A percentile compares a stretch with the other conserved stretches of the same genome.
phyloP scores from a whole-genome alignment of 2,329 filamentous ascomycete species.

The Trichoderma sp. region DNA sequence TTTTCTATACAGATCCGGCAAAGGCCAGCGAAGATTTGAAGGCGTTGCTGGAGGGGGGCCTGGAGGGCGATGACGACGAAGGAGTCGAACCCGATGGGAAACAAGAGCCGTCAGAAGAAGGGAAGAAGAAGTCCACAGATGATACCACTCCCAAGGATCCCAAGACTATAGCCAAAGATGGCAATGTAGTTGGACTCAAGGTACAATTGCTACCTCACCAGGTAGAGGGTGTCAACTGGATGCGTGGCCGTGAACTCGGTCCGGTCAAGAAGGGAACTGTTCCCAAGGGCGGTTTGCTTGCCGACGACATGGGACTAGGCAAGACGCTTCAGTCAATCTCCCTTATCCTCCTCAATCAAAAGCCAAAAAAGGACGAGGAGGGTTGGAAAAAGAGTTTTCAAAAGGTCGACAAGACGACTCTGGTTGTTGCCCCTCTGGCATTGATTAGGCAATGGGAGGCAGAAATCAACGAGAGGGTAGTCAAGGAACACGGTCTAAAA shows the following conservation, averaged over 20 bases:
- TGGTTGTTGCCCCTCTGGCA: conserved; percentile 90
- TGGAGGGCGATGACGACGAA: conserved; percentile 71
- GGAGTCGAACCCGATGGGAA: conserved; percentile 31
- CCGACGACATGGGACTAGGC: conserved; percentile 95
- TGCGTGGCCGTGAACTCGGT: conserved; percentile 88
- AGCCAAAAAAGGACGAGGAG: conserved; percentile 58
- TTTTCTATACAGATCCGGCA: conserved; percentile 67
- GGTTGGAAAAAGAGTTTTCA: conserved; percentile 69
- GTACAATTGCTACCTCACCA: conserved; percentile 92
- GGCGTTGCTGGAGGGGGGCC: conserved; percentile 76
- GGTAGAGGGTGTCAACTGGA: conserved; percentile 91
- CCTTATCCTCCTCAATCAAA: conserved; percentile 80
- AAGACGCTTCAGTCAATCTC: conserved; percentile 96
- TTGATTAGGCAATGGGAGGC: conserved; percentile 97
- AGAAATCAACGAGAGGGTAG: conserved; percentile 84
- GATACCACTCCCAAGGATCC: conserved; percentile 27
- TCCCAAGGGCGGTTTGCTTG: conserved; percentile 90
- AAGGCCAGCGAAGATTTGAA: conserved; percentile 78
- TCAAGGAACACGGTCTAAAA: conserved; percentile 66
- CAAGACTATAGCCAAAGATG: conserved; percentile 45
- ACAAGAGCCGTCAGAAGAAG: conserved; percentile 2
- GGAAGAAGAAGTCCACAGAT: conserved; percentile 30
- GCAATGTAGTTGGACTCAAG: conserved; percentile 72
- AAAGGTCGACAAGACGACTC: conserved; percentile 72
- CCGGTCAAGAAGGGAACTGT: conserved; percentile 77